Conservation (phyloP, 192 early-diverging fungal genomes). For the Backusella parvicylindrica region DNA sequence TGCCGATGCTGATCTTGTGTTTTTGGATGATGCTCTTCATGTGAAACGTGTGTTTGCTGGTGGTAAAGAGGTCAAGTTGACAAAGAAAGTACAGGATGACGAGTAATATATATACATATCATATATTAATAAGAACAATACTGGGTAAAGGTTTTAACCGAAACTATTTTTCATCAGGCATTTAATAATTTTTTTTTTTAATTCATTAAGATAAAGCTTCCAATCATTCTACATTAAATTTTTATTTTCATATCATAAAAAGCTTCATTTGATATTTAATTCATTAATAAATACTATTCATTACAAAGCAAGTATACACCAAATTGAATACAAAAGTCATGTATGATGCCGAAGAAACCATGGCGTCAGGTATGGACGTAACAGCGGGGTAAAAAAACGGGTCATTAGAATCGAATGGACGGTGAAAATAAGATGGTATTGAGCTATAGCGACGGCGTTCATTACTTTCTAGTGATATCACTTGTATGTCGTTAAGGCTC, state of each 20-base stretch:
- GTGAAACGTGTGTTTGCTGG: conserved; percentile 72
- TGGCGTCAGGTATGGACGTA: not conserved
- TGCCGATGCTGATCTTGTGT: conserved; percentile 75
- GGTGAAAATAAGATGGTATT: not conserved
- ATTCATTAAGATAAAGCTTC: not conserved
- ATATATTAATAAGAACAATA: too few species aligned
- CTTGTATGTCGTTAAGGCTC: not conserved
- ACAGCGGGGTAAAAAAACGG: not conserved
- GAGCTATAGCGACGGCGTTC: not conserved
- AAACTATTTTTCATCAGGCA: too few species aligned
- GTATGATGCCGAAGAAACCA: not conserved
- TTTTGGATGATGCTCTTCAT: conserved; percentile 63
- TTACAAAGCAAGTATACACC: not conserved
- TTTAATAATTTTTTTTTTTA: too few species aligned
- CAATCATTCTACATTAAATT: too few species aligned
- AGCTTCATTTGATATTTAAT: not conserved
- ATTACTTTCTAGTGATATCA: not conserved
- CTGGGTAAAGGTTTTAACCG: too few species aligned
- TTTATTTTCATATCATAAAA: too few species aligned
- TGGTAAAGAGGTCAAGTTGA: conserved; percentile 52
- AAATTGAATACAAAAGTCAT: not conserved
- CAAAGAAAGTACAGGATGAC: conserved; percentile 21
- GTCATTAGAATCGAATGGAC: not conserved
- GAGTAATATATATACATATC: conserved; percentile 5
- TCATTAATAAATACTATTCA: not conserved